phyloP scores from a whole-genome alignment of 1,284 basidiomycete genomes.

The Fomitopsis palustris region DNA sequence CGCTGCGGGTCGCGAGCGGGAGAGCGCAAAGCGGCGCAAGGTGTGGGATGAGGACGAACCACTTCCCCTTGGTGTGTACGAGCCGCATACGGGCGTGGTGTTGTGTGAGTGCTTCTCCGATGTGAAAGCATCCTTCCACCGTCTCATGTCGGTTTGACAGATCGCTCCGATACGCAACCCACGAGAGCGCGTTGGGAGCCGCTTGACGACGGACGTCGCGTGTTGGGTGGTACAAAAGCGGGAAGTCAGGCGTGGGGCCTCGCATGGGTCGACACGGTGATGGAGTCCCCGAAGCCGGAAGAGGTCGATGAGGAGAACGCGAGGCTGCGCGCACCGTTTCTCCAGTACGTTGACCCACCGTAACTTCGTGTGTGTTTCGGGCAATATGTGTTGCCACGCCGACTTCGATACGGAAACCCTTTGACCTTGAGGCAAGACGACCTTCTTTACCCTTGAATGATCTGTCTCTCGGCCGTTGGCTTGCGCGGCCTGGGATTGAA shows the following conservation, averaged over 20 bases:
- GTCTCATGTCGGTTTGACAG: slow-evolving; percentile 33
- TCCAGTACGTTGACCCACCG: not conserved
- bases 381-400: not conserved
- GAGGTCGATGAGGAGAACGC: slow-evolving; percentile 13
- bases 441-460: not conserved
- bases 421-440: not conserved
- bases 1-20: slow-evolving; percentile 12
- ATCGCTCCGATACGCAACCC: slow-evolving; percentile 70
- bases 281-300: slow-evolving; percentile 39
- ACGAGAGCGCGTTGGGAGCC: slow-evolving; percentile 59
- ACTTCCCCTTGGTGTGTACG: slow-evolving; percentile 61
- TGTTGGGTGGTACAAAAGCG: slow-evolving; percentile 68
- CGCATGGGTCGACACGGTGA: slow-evolving; percentile 72
- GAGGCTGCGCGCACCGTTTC: slow-evolving; percentile 12
- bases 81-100: slow-evolving; percentile 67
- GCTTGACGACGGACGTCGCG: slow-evolving; percentile 37
- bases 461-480: not conserved
- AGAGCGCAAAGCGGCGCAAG: slow-evolving; percentile 23
- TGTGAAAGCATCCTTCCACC: slow-evolving; percentile 6
- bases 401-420: too few species aligned
- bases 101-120: slow-evolving; percentile 49
- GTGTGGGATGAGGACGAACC: slow-evolving; percentile 29
- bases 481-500: too few species aligned
- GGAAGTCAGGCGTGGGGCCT: slow-evolving; percentile 77
- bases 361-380: not conserved